phyloP scores from a whole-genome alignment of 176 grass and related monocot genomes.

The Musa schizocarpa region DNA sequence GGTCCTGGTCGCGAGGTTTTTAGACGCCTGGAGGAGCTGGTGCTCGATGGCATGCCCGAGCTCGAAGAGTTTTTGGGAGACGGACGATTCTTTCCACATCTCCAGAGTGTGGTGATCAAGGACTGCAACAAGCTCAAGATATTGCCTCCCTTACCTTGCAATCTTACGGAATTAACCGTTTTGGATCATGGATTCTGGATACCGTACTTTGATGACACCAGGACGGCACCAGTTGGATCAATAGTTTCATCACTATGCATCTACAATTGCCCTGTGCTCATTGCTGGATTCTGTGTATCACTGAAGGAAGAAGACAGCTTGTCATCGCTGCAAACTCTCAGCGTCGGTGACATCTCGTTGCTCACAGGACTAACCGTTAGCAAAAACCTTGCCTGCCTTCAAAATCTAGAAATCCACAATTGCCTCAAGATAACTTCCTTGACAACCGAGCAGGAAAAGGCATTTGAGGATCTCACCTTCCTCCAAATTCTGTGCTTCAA shows the following conservation, averaged over 20 bases:
- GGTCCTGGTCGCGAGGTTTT: constrained; percentile 22
- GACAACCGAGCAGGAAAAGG: constrained; percentile 9
- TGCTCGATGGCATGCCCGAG: constrained; percentile 44
- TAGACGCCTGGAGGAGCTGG: constrained; percentile 35
- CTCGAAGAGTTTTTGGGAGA: constrained; percentile 28
- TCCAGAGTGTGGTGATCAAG: constrained; percentile 37
- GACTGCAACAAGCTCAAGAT: constrained; percentile 40
- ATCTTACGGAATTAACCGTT: constrained; percentile 34
- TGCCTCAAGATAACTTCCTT: constrained; percentile 30
- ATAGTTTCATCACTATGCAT: constrained; percentile 36
- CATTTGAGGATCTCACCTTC: constrained; percentile 20
- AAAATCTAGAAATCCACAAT: constrained; percentile 44
- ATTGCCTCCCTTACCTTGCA: constrained; percentile 35
- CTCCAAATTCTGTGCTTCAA: constrained; percentile 37
- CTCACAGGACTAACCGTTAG: constrained; percentile 21
- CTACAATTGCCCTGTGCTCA: constrained; percentile 43
- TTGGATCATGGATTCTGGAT: constrained; percentile 41
- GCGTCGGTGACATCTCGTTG: constrained; percentile 27
- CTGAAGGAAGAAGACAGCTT: not conserved
- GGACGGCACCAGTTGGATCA: constrained; percentile 17
- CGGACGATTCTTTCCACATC: constrained; percentile 14
- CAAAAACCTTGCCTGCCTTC: constrained; percentile 26
- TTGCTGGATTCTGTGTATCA: constrained; percentile 13
- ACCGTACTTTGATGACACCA: constrained; percentile 35
- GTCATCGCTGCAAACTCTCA: not conserved